Conservation (phyloP, 2,329 filamentous ascomycete species). For the Coniochaeta pulveracea region DNA sequence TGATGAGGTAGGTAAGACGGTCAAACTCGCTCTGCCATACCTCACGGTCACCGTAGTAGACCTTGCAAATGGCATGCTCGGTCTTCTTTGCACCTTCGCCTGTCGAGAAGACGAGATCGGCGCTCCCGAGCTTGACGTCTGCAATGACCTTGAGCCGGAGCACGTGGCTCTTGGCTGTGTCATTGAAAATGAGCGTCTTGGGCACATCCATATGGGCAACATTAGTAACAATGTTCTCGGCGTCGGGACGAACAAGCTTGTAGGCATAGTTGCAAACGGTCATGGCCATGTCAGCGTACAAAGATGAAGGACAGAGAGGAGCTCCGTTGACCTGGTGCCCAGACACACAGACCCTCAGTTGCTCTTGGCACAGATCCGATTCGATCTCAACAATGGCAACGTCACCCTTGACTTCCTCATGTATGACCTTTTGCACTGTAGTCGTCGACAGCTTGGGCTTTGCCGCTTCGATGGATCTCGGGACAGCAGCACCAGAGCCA, state of each 20-base stretch:
- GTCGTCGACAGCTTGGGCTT: conserved; percentile 51
- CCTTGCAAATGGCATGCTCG: conserved; percentile 51
- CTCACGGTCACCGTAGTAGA: conserved; percentile 48
- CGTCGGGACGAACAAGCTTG: conserved; percentile 47
- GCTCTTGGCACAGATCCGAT: conserved; percentile 52
- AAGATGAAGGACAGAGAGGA: conserved; percentile 38
- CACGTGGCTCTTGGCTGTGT: conserved; percentile 37
- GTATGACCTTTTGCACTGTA: conserved; percentile 52
- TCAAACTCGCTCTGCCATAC: conserved; percentile 55
- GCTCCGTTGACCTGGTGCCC: conserved; percentile 42
- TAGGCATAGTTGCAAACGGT: conserved; percentile 55
- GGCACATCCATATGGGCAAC: conserved; percentile 56
- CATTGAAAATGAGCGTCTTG: conserved; percentile 54
- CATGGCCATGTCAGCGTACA: conserved; percentile 37
- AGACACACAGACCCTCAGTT: conserved; percentile 47
- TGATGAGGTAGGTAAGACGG: conserved; percentile 58
- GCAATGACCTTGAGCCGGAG: conserved; percentile 49
- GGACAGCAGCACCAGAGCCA: conserved; percentile 21
- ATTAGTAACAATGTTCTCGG: conserved; percentile 47
- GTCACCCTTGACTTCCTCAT: conserved; percentile 50
- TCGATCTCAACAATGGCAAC: conserved; percentile 50
- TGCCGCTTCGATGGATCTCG: conserved; percentile 21
- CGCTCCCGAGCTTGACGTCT: conserved; percentile 40
- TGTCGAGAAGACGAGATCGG: conserved; percentile 46
- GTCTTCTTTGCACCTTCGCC: conserved; percentile 45